Conservation (phyloP, 73 alveolate species). For the Diophrys appendiculata region DNA sequence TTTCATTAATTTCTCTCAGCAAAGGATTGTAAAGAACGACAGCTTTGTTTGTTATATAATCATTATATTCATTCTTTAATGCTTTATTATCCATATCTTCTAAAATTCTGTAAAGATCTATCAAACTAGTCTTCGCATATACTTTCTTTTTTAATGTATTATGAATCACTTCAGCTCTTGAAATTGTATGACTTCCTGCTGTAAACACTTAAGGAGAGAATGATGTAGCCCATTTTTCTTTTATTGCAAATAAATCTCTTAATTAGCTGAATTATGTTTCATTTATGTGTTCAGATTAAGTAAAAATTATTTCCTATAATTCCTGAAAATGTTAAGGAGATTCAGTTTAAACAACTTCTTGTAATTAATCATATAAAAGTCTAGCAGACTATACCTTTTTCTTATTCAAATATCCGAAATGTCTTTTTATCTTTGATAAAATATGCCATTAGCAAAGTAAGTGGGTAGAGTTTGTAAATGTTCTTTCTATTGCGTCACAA, state of each 20-base stretch:
- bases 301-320: slow-evolving; percentile 40
- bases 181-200: slow-evolving; percentile 36
- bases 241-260: slow-evolving; percentile 29
- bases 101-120: slow-evolving; percentile 38
- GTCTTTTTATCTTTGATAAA: slow-evolving; percentile 42
- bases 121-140: slow-evolving; percentile 18
- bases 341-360: slow-evolving; percentile 31
- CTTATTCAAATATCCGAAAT: slow-evolving; percentile 46
- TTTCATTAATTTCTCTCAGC: slow-evolving; percentile 23
- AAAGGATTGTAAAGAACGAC: slow-evolving; percentile 41
- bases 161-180: slow-evolving; percentile 55
- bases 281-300: slow-evolving; percentile 31
- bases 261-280: slow-evolving; percentile 24
- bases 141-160: slow-evolving; percentile 35
- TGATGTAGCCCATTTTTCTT: slow-evolving; percentile 67
- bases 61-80: slow-evolving; percentile 17
- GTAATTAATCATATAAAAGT: slow-evolving; percentile 36
- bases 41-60: slow-evolving; percentile 13
- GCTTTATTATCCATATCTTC: slow-evolving; percentile 38
- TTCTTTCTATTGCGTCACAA: slow-evolving; percentile 56
- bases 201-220: slow-evolving; percentile 36
- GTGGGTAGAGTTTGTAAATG: slow-evolving; percentile 39
- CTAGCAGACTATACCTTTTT: slow-evolving; percentile 20
- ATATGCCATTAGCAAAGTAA: slow-evolving; percentile 66
- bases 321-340: slow-evolving; percentile 45